Evolutionary conservation across 164 flowering plant species (phyloP), one percentile per base, ranked within the genome.

Genomic region (Magnolia kwangsiensis): DNA sequence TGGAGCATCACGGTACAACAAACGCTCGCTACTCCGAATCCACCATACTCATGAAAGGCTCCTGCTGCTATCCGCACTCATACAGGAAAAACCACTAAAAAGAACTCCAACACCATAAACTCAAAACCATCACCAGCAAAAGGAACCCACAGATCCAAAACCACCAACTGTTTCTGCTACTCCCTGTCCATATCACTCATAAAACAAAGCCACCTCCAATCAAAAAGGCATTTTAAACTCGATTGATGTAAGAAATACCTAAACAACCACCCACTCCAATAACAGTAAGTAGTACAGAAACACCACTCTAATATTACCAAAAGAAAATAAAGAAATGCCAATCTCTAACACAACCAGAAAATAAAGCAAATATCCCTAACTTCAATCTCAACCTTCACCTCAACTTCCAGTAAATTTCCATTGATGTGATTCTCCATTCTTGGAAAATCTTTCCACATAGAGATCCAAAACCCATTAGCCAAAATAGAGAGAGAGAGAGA

Each of bases 21-120:
- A n/a, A n/a, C n/a, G n/a, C n/a, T n/a, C 87, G 29, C 76, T 76
- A 71, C 84, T 71, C 5, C 78, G 83, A 29, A 80, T 58, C 58
- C 79, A 73, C 67, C 81, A 77, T 7, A n/a, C 66, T 21, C 83
- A 73, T 51, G 78, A 77, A 50, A 82, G 80, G 75, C 80, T 85
- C 72, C 81, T 74, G 73, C 82, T 79, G 73, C 80, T 72, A 51
- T 77, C 78, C 8, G 74, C 66, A 72, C 78, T 76, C 82, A 76
- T 82, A 14, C 37, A 58, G 72, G 18, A 74, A 66, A 67, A 67
- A 67, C 11, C 29, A 7, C 20, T 8, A 21, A 67, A 21, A 63
- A 63, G 6, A 67, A 21, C 9, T 21, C 29, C 31, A 67, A 24
- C 2, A 19, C 37, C 75, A 29, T 55, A 69, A 50, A 77, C 49